Base-by-base conservation (phyloP, 345 rosid genomes). In the Gossypium turneri region DNA sequence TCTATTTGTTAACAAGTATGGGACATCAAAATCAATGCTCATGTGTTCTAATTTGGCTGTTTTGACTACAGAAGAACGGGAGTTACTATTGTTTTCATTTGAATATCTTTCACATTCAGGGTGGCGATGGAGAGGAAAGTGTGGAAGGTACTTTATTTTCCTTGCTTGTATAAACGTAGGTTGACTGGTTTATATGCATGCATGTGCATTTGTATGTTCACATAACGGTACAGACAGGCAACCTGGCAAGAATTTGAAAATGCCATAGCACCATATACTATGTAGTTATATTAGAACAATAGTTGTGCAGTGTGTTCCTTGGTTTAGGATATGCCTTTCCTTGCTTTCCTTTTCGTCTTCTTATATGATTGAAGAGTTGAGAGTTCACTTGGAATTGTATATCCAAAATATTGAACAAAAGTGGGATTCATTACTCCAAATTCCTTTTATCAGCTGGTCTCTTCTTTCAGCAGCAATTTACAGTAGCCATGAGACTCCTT, bases 401-500 rank as follows among this genome's bases (percentile, higher is more conserved):
- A 5, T 34, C 3, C 41, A 34, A 34, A 7, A 27, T 29, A 12
- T 5, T 34, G 41, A 5, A 34, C 41, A 34, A 34, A 34, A 34
- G 41, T 34, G 41, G 41, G 41, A 34, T 34, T 34, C 41, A 19
- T 69, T 65, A 61, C 53, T 72, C 55, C 48, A 78, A 27, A 20
- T 47, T 67, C 38, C 57, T 62, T 41, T 41, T 75, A 56, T 50
- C 56, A 61, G 15, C 81, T 80, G 50, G 69, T 81, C 61, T 87
- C 7, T 74, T 78, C 83, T 76, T 76, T 86, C 88, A 4, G 86
- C 86, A 0, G 82, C 93, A 58, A 83, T 73, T 27, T 86, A 82
- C 17, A 95, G 86, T 67, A 95, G 95, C 70, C 84, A 88, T 2
- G 83, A 81, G 0, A 91, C 94, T 1, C 98, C 99, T 68, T 75